phyloP scores from a whole-genome alignment of 2,329 filamentous ascomycete genomes.

The Neopestalotiopsis sp. region DNA sequence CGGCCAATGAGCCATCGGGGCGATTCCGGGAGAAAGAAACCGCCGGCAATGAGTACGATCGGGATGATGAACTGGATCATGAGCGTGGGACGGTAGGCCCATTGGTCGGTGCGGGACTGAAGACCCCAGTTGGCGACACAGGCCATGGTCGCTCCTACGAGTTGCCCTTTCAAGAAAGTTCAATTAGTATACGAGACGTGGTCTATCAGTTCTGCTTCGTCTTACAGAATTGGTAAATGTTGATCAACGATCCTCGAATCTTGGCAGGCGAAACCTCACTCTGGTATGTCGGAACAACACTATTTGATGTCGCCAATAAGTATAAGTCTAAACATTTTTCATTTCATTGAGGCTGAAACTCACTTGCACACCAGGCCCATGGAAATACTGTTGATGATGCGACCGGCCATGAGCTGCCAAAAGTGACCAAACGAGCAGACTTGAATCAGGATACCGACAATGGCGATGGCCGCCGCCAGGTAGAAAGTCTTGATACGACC shows the following conservation, averaged over 20 bases:
- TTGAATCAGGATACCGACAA: conserved; percentile 67
- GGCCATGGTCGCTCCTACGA: conserved; percentile 23
- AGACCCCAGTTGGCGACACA: conserved; percentile 24
- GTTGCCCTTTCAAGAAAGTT: conserved; percentile 2
- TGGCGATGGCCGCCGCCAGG: conserved; percentile 12
- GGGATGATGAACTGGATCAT: conserved; percentile 31
- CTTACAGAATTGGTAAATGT: conserved; percentile 28
- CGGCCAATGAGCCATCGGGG: conserved; percentile 25
- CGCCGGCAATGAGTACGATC: conserved; percentile 45
- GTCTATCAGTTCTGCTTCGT: neutral
- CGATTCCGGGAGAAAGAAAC: conserved; percentile 25
- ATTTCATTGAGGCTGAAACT: neutral
- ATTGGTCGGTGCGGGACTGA: conserved; percentile 23
- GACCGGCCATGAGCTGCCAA: conserved; percentile 32
- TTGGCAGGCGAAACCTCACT: conserved; percentile 21
- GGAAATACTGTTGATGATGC: conserved; percentile 28
- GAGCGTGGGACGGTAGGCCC: conserved; percentile 25
- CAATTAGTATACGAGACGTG: neutral
- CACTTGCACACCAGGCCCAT: conserved; percentile 22
- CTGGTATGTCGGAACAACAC: conserved; percentile 24
- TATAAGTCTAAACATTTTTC: conserved; percentile 18
- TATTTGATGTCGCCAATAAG: conserved; percentile 21
- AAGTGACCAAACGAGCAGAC: conserved; percentile 52
- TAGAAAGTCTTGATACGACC: conserved; percentile 19
- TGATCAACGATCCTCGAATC: conserved; percentile 25